Evolutionary conservation across 176 grass and related monocot genomes (phyloP).

Genomic region (bread wheat (Triticum aestivum)): DNA sequence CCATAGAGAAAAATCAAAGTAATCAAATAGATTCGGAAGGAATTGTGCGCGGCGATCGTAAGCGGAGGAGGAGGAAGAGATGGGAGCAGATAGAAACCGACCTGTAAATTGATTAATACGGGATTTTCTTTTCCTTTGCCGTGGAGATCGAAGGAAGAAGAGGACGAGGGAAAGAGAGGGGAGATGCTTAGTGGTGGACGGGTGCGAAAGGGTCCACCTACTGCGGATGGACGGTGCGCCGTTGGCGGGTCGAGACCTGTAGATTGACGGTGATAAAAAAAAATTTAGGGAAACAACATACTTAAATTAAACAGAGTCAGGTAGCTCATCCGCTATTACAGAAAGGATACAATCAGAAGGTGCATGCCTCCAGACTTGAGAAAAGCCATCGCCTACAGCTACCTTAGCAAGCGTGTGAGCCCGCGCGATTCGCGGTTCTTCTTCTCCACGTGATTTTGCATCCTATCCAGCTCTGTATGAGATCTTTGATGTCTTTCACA

Average conservation of each 20-base stretch:
- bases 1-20: not conserved
- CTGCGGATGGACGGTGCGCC: not conserved
- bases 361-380: too few relatives aligned
- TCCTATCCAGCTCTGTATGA: too few relatives aligned
- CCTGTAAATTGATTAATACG: constrained; percentile 19
- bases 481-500: too few relatives aligned
- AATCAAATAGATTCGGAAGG: not conserved
- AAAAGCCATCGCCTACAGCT: too few relatives aligned
- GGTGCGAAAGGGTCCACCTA: not conserved
- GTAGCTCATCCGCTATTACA: too few relatives aligned
- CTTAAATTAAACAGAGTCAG: too few relatives aligned
- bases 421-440: too few relatives aligned
- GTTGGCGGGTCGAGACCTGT: not conserved
- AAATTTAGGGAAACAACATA: too few relatives aligned
- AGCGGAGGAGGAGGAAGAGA: not conserved
- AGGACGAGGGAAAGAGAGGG: not conserved
- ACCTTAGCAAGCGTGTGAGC: too few relatives aligned
- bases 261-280: too few relatives aligned
- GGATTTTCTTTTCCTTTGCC: not conserved
- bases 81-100: not conserved
- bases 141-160: not conserved
- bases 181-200: not conserved
- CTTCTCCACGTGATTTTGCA: too few relatives aligned
- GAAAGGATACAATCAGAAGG: too few relatives aligned
- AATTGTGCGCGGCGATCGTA: constrained; percentile 15